A percentile compares a stretch with the other conserved stretches of the same genome.
phyloP scores from a whole-genome alignment of 768 basidiomycete genomes.

The Termitomyces sp. region DNA sequence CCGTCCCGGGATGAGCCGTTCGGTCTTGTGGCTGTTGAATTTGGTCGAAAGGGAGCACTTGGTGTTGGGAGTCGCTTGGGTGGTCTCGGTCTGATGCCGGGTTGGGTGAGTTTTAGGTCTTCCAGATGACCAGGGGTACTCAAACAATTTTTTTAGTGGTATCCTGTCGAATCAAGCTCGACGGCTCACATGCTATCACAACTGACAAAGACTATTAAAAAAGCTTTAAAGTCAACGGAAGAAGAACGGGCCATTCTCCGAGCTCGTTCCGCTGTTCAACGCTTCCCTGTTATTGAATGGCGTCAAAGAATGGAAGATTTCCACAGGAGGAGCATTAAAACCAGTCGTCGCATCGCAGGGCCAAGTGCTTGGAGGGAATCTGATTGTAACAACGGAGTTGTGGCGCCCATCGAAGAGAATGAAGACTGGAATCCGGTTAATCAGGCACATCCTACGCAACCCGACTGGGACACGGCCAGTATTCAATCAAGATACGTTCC shows the following conservation, averaged over 20 bases:
- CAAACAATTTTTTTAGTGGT: slow-evolving; percentile 58
- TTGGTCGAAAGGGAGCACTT: slow-evolving; percentile 93
- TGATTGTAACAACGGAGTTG: slow-evolving; percentile 50
- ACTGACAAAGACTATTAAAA: slow-evolving; percentile 89
- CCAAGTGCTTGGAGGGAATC: slow-evolving; percentile 72
- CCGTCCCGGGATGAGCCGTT: slow-evolving; percentile 96
- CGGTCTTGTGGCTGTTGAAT: slow-evolving; percentile 93
- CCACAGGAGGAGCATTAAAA: slow-evolving; percentile 76
- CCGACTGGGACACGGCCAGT: slow-evolving; percentile 73
- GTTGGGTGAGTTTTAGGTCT: slow-evolving; percentile 64
- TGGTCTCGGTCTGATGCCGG: slow-evolving; percentile 95
- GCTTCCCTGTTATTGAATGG: slow-evolving; percentile 98
- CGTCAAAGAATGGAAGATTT: slow-evolving; percentile 94
- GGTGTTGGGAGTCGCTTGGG: slow-evolving; percentile 93
- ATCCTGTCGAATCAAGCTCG: slow-evolving; percentile 91
- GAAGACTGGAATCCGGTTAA: slow-evolving; percentile 79
- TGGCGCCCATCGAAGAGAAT: slow-evolving; percentile 51
- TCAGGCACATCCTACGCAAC: slow-evolving; percentile 60
- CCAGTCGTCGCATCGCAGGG: slow-evolving; percentile 65
- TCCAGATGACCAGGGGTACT: not conserved
- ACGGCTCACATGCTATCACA: slow-evolving; percentile 95
- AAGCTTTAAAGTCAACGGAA: slow-evolving; percentile 85
- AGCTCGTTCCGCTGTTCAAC: slow-evolving; percentile 89
- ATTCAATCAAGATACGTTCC: slow-evolving; percentile 35
- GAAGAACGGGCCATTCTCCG: slow-evolving; percentile 91